Evolutionary conservation across 306 rosid species (phyloP).

Genomic region (Luffa acutangula): DNA sequence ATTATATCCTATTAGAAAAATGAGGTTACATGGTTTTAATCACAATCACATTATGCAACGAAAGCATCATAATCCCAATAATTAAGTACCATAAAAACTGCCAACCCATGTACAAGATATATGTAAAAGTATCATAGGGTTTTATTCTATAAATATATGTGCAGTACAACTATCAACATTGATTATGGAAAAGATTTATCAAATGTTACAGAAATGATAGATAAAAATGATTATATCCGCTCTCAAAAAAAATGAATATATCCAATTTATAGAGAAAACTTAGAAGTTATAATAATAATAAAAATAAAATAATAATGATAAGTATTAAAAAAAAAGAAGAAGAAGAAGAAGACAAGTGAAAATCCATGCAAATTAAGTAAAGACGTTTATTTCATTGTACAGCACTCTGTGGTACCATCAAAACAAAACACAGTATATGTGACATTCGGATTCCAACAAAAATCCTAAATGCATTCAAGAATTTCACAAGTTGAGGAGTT

Average conservation of each 20-base stretch:
- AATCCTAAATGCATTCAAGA: not conserved
- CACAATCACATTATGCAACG: not conserved
- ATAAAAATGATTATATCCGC: not conserved
- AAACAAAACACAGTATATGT: not conserved
- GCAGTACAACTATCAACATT: not conserved
- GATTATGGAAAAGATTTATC: not conserved
- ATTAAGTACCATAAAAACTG: not conserved
- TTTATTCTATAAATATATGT: not conserved
- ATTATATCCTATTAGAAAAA: constrained; percentile 63
- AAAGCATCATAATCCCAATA: not conserved
- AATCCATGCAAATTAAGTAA: not conserved
- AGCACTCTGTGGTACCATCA: not conserved
- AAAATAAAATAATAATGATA: no score
- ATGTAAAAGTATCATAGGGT: not conserved
- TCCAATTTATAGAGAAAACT: not conserved
- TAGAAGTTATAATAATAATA: not conserved
- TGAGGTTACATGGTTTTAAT: not conserved
- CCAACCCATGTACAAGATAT: not conserved
- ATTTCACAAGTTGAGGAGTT: not conserved
- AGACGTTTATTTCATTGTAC: not conserved
- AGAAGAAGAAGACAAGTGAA: no score
- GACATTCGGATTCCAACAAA: not conserved
- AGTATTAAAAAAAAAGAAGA: no score
- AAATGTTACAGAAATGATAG: not conserved
- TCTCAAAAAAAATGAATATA: not conserved